Base-by-base conservation (phyloP, 164 flowering plant species). In the Malania oleifera region DNA sequence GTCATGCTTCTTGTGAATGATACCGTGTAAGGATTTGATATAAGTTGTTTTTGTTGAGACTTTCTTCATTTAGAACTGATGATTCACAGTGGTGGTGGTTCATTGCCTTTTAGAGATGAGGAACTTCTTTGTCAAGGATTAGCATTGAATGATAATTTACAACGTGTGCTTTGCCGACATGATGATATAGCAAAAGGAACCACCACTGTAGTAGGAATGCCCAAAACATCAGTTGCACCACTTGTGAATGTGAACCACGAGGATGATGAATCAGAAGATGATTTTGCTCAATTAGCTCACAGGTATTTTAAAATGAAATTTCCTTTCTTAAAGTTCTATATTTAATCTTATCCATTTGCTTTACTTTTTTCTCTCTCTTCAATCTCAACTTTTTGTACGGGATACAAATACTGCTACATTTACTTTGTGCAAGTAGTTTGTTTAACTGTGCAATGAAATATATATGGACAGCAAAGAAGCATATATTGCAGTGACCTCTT, bases 261-360 rank as follows among this genome's bases (percentile, higher is more conserved):
- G 65, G 96, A 86, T 62, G 92, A 88, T 67, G 97, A 84, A 45
- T 72, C 89, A 34, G 99, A 93, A 55, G 99, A 93, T 69, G 97
- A 93, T 61, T 86, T 84, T 75, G 56, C 92, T 53, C 96, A 84
- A 66, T 67, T 93, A 43, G 67, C 91, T 59, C 96, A 67, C 75
- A 87, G 99, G 99, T 86, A 61, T 0, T 44, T n/a, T 44, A 5
- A 7, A 8, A 5, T 44, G 7, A 44, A 19, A 20, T 8, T 43
- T 18, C 15, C 18, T 47, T 20, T 25, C 10, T 28, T n/a, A n/a
- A 24, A 1, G 6, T 47, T 45, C 40, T 46, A 44, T 2, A 40
- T 24, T 40, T 7, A 10, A 29, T 43, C 45, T n/a, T 38, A 54
- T 19, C 34, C 8, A 4, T 29, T 7, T 19, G 8, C 7, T 28